Base-by-base conservation (phyloP, 495 filamentous ascomycete species). In the Oidiodendron maius region DNA sequence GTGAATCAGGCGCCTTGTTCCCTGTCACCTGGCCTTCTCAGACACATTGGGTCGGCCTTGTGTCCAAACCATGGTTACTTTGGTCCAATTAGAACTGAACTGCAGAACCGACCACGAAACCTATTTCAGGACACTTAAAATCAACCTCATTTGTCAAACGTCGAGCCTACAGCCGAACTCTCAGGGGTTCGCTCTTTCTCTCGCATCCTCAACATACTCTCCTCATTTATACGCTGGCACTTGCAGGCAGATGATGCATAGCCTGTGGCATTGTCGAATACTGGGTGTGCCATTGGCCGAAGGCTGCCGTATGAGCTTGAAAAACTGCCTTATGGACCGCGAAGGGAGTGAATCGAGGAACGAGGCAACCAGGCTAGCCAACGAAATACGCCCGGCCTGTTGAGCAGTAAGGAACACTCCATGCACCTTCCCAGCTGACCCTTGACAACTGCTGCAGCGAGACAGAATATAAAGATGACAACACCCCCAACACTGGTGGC, bases 291-390 rank as follows among this genome's bases (percentile, higher is more conserved):
- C 21, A 42, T 42, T 42, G 40, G 40, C 16, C 22, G 40, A 42
- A 23, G 4, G 18, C 40, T 24, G 16, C 22, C 20, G 25, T 6
- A 25, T 18, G 12, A 42, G 40, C 21, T 42, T 15, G 18, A 12
- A 18, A 21, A 23, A 42, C 40, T 22, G 12, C 21, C 8, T 12
- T 10, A 38, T 42, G 15, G 16, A 11, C 11, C 21, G 12, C 22
- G 40, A 22, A 17, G 25, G 16, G 10, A 40, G n/a, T 21, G 37
- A 21, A 9, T 15, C 10, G 16, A 40, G 37, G 20, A 42, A 42
- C 21, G 40, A 42, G 40, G 40, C 40, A 42, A 42, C 40, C 40
- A 25, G 16, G 21, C 40, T 42, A 42, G 16, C 40, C 11, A 42
- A 22, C 8, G 16, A 13, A 25, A 16, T 21, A 42, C 25, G 23